A percentile compares a stretch with the other conserved stretches of the same genome.
phyloP scores from a whole-genome alignment of 2,329 filamentous ascomycete species.

The Chaetomium sp. region DNA sequence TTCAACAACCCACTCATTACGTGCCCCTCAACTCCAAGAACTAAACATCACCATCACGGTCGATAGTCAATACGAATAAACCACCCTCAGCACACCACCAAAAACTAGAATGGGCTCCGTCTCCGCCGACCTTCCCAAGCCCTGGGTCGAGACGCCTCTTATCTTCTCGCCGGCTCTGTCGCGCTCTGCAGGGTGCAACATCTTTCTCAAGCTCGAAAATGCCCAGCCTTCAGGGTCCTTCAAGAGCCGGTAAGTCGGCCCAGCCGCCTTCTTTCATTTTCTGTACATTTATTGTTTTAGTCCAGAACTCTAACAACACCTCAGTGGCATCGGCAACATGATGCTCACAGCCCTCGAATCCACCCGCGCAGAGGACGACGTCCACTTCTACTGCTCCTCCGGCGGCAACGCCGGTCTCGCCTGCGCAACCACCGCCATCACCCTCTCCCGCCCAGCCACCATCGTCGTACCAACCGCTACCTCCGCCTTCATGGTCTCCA shows the following conservation, averaged over 20 bases:
- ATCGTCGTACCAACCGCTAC: conserved; percentile 65
- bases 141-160: conserved; percentile 64
- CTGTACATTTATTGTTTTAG: too few relatives aligned
- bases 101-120: conserved; percentile 26
- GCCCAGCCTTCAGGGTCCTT: conserved; percentile 78
- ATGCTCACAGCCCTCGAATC: conserved; percentile 45
- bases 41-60: too few relatives aligned
- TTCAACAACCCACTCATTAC: not conserved
- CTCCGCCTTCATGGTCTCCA: conserved; percentile 59
- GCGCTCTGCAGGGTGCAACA: conserved; percentile 62
- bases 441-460: conserved; percentile 56
- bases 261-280: not conserved
- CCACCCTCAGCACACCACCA: not conserved
- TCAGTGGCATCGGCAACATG: conserved; percentile 62
- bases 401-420: conserved; percentile 78
- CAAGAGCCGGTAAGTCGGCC: conserved; percentile 53
- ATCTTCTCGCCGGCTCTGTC: conserved; percentile 59
- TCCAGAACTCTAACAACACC: not conserved
- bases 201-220: conserved; percentile 78
- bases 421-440: conserved; percentile 62
- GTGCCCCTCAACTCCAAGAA: too few relatives aligned
- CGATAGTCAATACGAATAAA: not conserved
- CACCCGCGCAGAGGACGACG: conserved; percentile 25
- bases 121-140: conserved; percentile 28
- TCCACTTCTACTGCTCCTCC: conserved; percentile 66